Conservation (phyloP, 192 early-diverging fungal species). For the Linnemannia hyalina region DNA sequence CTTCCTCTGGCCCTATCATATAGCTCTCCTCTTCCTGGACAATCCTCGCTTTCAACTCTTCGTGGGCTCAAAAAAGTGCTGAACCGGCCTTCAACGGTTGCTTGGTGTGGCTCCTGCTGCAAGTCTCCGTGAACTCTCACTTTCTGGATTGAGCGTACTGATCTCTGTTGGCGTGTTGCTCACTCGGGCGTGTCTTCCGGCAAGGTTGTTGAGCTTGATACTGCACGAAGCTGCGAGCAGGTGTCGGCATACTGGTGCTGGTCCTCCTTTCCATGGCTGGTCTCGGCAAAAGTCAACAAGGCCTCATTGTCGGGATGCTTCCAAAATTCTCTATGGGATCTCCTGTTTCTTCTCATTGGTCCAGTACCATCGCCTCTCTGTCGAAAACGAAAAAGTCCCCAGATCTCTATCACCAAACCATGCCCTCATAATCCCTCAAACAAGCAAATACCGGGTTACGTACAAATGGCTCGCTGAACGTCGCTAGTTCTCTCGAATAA, state of each 20-base stretch:
- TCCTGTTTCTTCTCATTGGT: background rate
- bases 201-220: background rate
- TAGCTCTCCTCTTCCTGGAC: background rate
- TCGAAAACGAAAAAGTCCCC: background rate
- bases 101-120: background rate
- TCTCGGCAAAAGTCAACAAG: background rate
- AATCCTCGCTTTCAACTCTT: background rate
- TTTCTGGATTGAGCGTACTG: background rate
- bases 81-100: background rate
- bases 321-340: background rate
- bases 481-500: constrained; percentile 76
- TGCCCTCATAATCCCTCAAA: background rate
- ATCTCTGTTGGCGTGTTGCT: background rate
- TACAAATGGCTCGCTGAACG: constrained; percentile 82
- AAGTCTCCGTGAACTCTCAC: background rate
- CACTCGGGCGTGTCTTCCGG: background rate
- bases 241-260: background rate
- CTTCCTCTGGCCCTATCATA: background rate
- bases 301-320: background rate
- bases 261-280: background rate
- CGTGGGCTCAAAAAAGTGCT: background rate
- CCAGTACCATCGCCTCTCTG: background rate
- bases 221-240: background rate
- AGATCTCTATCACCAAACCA: background rate
- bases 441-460: constrained; percentile 32